Base-by-base conservation (phyloP, 805 yeast species). In the Nematodospora valgi region DNA sequence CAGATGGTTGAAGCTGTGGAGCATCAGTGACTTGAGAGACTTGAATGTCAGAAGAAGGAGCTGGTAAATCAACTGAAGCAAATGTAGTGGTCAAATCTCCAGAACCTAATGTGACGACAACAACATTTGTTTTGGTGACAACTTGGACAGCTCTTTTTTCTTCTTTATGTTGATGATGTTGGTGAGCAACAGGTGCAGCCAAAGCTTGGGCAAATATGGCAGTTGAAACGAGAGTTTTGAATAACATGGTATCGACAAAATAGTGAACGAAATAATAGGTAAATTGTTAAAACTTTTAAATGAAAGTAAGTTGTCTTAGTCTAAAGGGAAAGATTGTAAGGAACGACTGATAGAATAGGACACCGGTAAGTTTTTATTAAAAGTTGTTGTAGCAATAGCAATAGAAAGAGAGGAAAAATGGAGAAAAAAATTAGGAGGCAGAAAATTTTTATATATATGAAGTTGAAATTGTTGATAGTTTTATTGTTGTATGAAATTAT, bases 161-260 rank as follows among this genome's bases (percentile, higher is more conserved):
- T 25, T 64, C 59, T 43, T 74, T 70, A 53, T 76, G 80, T 35
- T 59, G 64, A 41, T 74, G 79, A 42, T 60, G 59, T 41, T 82
- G 87, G 45, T 68, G 74, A 48, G 76, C 82, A 38, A 66, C 70
- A 40, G 87, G 86, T 36, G 74, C 76, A 43, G 86, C 82, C 26
- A 71, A 41, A 33, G 72, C 70, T 34, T 74, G 56, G 48, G 74
- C 72, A 40, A 71, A 58, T 36, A 78, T 52, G 35, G 77, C 52
- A 36, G 80, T 75, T 35, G 73, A 59, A 47, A 65, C 68, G 50
- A 76, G 51, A 26, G 66, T 48, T 32, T 59, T 58, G 53, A 78
- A 72, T 59, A 72, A 70, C 80, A 74, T 76, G 18, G 29, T 43
- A n/a, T n/a, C n/a, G n/a, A n/a, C n/a, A n/a, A n/a, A n/a, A n/a